These are phyloP conservation scores for Saccharomycopsis sp. DNA, from an alignment of 805 yeast species.

Conservation along the genomic window DNA sequence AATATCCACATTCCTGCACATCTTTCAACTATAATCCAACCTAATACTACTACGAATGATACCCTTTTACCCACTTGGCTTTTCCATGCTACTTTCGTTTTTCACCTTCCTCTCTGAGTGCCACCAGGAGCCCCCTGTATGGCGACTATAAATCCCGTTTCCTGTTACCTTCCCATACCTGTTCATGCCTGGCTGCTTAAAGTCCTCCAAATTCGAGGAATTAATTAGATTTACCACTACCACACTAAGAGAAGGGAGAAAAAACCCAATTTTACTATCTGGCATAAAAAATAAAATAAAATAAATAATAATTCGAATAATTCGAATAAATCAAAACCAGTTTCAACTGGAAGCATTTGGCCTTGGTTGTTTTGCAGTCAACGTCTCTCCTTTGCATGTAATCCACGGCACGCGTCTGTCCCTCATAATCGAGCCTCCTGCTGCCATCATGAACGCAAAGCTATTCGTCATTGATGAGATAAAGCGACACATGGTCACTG, in stretches of 20 bases:
- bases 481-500: slow-evolving; percentile 9
- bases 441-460: neutral
- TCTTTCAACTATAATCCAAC: no score
- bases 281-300: neutral
- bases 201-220: neutral
- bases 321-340: neutral
- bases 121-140: no score
- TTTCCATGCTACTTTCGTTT: no score
- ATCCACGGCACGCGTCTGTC: neutral
- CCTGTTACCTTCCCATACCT: no score
- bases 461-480: slow-evolving; percentile 11
- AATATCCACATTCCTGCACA: no score
- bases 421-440: neutral
- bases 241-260: neutral
- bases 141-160: no score
- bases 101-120: no score
- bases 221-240: neutral
- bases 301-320: no score
- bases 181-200: no score
- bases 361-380: neutral
- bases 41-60: no score
- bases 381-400: neutral
- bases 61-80: no score
- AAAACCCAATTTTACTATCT: neutral
- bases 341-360: no score